phyloP scores from a whole-genome alignment of 2,329 filamentous ascomycete genomes.

The Bipolaris oryzae region DNA sequence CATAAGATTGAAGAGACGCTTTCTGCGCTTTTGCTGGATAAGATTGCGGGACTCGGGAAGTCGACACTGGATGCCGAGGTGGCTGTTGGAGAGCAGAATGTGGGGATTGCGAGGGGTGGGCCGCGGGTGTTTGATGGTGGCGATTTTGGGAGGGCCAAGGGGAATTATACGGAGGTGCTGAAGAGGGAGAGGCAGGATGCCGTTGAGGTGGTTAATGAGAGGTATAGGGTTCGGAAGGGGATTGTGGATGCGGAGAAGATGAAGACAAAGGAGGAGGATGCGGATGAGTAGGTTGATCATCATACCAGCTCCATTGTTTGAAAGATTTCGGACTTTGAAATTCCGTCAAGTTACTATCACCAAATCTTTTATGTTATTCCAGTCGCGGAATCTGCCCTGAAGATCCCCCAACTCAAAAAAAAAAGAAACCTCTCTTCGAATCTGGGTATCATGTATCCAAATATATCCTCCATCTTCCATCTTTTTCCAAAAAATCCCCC shows the following conservation, averaged over 20 bases:
- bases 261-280: constrained; percentile 32
- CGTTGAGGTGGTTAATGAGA: constrained; percentile 67
- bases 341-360: neutral
- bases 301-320: no score
- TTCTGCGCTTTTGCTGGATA: constrained; percentile 72
- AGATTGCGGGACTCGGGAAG: constrained; percentile 55
- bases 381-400: neutral
- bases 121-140: constrained; percentile 65
- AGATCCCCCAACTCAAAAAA: neutral
- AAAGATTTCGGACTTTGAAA: no score
- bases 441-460: neutral
- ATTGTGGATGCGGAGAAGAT: constrained; percentile 33
- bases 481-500: neutral
- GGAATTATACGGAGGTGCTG: constrained; percentile 64
- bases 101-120: constrained; percentile 42
- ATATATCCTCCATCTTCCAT: neutral
- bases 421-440: neutral
- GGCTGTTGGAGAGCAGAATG: constrained; percentile 13
- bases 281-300: no score
- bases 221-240: constrained; percentile 61
- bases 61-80: constrained; percentile 29
- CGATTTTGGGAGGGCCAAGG: constrained; percentile 59
- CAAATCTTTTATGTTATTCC: neutral
- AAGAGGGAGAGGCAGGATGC: constrained; percentile 62
- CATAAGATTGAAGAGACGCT: constrained; percentile 90